phyloP scores from a whole-genome alignment of 2,329 filamentous ascomycete species.

The Nothomitra cinnamomea region DNA sequence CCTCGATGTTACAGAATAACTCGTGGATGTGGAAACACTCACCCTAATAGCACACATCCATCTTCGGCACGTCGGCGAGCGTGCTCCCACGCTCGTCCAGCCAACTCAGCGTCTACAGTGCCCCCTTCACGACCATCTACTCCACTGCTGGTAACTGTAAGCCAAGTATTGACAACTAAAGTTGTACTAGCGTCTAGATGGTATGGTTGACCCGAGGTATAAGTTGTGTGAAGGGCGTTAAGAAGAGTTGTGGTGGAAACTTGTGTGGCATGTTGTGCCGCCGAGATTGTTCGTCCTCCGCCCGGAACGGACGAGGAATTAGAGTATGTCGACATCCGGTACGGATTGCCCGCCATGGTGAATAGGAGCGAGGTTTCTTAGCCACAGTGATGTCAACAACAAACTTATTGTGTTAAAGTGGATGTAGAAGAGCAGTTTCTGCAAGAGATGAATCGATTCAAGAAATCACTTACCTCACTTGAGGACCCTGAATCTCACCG shows the following conservation, averaged over 20 bases:
- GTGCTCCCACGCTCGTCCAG: slow-evolving; percentile 85
- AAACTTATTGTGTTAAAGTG: neutral
- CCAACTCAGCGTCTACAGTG: slow-evolving; percentile 64
- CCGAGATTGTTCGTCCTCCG: slow-evolving; percentile 32
- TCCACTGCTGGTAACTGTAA: slow-evolving; percentile 57
- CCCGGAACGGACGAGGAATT: slow-evolving; percentile 40
- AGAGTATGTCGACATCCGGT: slow-evolving; percentile 44
- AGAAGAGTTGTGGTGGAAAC: slow-evolving; percentile 86
- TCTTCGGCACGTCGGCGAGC: slow-evolving; percentile 87
- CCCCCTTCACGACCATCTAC: slow-evolving; percentile 54
- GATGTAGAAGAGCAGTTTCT: neutral
- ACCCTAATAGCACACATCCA: slow-evolving; percentile 82
- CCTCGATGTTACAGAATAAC: neutral
- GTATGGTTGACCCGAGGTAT: slow-evolving; percentile 68
- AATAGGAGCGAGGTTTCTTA: slow-evolving; percentile 26
- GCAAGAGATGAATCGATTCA: no score
- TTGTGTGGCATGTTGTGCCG: slow-evolving; percentile 50
- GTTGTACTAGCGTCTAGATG: slow-evolving; percentile 78
- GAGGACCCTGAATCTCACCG: neutral
- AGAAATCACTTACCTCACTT: neutral
- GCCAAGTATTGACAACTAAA: slow-evolving; percentile 88
- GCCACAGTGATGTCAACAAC: neutral
- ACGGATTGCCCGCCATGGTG: slow-evolving; percentile 34
- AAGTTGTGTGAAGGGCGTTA: slow-evolving; percentile 81
- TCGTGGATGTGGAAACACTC: slow-evolving; percentile 19